These are phyloP conservation scores for Bipolaris victoriae DNA, from an alignment of 2,329 filamentous ascomycete species.

Conservation along the genomic window DNA sequence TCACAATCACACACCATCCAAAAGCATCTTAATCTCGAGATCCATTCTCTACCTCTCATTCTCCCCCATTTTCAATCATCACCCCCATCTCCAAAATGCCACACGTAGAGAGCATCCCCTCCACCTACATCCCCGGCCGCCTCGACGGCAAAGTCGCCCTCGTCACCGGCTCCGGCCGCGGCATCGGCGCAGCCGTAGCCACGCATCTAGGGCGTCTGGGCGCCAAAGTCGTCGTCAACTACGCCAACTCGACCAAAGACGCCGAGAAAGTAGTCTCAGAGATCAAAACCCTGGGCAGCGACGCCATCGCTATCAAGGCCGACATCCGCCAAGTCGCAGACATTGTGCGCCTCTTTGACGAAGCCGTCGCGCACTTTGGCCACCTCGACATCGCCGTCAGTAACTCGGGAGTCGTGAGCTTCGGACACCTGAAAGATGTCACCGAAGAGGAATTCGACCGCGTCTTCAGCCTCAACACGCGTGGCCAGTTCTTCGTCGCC, in stretches of 20 bases:
- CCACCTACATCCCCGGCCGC: constrained; percentile 13
- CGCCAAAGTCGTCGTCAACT: constrained; percentile 68
- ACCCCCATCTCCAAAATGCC: not conserved
- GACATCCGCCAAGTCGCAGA: constrained; percentile 60
- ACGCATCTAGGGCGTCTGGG: constrained; percentile 67
- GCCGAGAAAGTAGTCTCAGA: constrained; percentile 53
- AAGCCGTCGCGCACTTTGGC: constrained; percentile 49
- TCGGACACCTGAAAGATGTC: constrained; percentile 69
- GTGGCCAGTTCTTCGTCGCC: constrained; percentile 75
- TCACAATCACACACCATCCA: not conserved
- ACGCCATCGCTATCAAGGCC: constrained; percentile 62
- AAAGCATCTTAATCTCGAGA: not conserved
- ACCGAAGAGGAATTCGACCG: constrained; percentile 71
- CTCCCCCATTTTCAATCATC: not conserved
- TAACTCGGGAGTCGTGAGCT: constrained; percentile 65
- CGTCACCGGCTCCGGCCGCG: constrained; percentile 65
- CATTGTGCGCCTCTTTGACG: constrained; percentile 55
- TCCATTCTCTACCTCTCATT: not conserved
- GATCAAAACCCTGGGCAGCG: constrained; percentile 52
- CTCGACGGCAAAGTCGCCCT: constrained; percentile 59
- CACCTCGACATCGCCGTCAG: constrained; percentile 52
- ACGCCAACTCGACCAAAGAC: constrained; percentile 58
- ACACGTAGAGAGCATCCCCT: not conserved
- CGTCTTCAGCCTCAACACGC: constrained; percentile 70
- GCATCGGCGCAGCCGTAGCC: constrained; percentile 68